A percentile compares a stretch with the other conserved stretches of the same genome.
Conservation (phyloP, 1,139 yeast species). For the Suhomyces terraborum region DNA sequence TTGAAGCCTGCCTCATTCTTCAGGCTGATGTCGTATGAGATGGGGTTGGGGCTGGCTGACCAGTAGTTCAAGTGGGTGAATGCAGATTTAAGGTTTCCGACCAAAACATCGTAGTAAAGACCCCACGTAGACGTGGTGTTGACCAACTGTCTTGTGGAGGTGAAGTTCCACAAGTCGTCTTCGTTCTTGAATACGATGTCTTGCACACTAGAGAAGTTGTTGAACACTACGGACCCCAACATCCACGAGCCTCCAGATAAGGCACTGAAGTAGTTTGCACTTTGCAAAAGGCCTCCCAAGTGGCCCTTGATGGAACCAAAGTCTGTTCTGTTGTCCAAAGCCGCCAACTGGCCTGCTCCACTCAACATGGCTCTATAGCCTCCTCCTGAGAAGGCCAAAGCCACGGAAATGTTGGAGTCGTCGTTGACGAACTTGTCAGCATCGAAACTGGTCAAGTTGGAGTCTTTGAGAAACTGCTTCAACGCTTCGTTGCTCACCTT, state of each 20-base stretch:
- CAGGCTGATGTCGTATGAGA: constrained; percentile 29
- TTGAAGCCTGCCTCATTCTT: constrained; percentile 52
- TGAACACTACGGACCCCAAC: constrained; percentile 37
- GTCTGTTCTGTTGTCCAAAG: constrained; percentile 71
- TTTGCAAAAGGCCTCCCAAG: constrained; percentile 43
- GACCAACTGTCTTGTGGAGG: constrained; percentile 31
- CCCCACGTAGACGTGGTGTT: constrained; percentile 27
- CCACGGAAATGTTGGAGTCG: constrained; percentile 51
- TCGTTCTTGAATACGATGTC: constrained; percentile 31
- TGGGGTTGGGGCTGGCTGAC: constrained; percentile 27
- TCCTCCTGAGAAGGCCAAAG: constrained; percentile 85
- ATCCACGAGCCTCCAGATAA: constrained; percentile 47
- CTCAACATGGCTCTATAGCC: constrained; percentile 88
- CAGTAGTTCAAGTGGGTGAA: constrained; percentile 36
- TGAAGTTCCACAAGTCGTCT: constrained; percentile 41
- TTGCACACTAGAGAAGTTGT: constrained; percentile 38
- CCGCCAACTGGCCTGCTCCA: constrained; percentile 88
- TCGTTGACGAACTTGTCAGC: constrained; percentile 47
- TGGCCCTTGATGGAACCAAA: constrained; percentile 47
- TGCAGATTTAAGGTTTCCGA: constrained; percentile 27
- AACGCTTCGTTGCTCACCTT: constrained; percentile 54
- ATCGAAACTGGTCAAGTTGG: constrained; percentile 63
- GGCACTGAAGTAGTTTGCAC: constrained; percentile 40
- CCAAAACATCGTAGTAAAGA: constrained; percentile 26
- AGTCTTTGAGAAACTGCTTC: constrained; percentile 54